Percentiles rank a stretch among this genome's conserved stretches.
phyloP scores from a whole-genome alignment of 2,329 filamentous ascomycete genomes.

The Botryotinia convoluta region DNA sequence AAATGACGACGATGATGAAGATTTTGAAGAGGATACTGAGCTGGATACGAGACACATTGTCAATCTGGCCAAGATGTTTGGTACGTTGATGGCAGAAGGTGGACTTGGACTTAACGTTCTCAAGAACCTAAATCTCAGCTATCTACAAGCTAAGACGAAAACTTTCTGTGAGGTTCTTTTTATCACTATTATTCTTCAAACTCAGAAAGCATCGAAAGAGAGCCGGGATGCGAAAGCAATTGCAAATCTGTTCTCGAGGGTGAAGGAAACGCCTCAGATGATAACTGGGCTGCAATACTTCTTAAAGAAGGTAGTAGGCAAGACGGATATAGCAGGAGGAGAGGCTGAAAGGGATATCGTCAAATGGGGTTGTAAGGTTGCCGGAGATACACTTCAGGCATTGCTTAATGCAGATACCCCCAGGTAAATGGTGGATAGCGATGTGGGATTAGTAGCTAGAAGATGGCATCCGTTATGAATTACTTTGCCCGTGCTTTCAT shows the following conservation, averaged over 20 bases:
- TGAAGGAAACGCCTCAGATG: constrained; percentile 63
- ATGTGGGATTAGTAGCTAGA: neutral
- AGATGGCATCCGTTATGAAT: neutral
- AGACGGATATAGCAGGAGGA: constrained; percentile 54
- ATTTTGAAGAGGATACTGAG: constrained; percentile 53
- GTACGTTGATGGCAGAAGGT: constrained; percentile 58
- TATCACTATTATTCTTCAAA: constrained; percentile 69
- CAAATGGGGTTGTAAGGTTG: constrained; percentile 47
- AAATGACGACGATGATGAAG: constrained; percentile 57
- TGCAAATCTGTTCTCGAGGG: constrained; percentile 63
- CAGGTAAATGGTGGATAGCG: neutral
- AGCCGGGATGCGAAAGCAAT: constrained; percentile 56
- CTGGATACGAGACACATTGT: constrained; percentile 58
- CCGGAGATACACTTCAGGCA: constrained; percentile 38
- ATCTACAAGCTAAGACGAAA: constrained; percentile 71
- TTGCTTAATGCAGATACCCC: constrained; percentile 23
- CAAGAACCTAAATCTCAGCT: constrained; percentile 74
- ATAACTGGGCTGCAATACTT: constrained; percentile 77
- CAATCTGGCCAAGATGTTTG: constrained; percentile 67
- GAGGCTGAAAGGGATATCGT: constrained; percentile 50
- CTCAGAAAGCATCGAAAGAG: constrained; percentile 50
- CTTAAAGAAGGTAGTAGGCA: constrained; percentile 69
- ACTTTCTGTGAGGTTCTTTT: constrained; percentile 80
- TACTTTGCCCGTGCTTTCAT: neutral
- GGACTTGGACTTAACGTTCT: constrained; percentile 56